Conservation (phyloP, 176 grass and related monocot species). For the Hsuehochloa calcarea region DNA sequence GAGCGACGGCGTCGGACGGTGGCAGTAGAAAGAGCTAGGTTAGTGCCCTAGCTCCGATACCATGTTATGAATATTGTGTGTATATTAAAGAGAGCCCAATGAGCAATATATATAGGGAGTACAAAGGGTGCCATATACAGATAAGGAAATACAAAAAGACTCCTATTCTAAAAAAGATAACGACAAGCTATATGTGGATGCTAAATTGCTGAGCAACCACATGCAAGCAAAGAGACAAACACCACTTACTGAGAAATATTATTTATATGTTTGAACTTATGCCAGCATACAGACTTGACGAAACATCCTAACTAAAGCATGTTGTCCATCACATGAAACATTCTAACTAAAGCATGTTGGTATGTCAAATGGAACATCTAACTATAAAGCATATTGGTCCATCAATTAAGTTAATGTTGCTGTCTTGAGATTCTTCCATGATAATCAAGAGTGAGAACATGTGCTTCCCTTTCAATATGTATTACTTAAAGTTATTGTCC, state of each 20-base stretch:
- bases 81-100: no score
- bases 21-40: no score
- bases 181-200: background rate
- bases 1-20: no score
- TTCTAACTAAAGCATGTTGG: constrained; percentile 16
- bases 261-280: background rate
- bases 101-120: no score
- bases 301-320: constrained; percentile 10
- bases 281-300: background rate
- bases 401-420: background rate
- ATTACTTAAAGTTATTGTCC: background rate
- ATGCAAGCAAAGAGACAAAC: background rate
- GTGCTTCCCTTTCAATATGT: constrained; percentile 3
- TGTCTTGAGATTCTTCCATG: background rate
- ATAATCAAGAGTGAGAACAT: background rate
- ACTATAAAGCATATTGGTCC: background rate
- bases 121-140: no score
- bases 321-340: background rate
- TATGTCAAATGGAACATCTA: background rate
- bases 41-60: no score
- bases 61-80: no score
- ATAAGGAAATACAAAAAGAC: no score
- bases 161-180: no score
- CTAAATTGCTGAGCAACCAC: background rate
- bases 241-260: background rate